Conservation (phyloP, 2,329 filamentous ascomycete species). For the Sporothrix variecibatus region DNA sequence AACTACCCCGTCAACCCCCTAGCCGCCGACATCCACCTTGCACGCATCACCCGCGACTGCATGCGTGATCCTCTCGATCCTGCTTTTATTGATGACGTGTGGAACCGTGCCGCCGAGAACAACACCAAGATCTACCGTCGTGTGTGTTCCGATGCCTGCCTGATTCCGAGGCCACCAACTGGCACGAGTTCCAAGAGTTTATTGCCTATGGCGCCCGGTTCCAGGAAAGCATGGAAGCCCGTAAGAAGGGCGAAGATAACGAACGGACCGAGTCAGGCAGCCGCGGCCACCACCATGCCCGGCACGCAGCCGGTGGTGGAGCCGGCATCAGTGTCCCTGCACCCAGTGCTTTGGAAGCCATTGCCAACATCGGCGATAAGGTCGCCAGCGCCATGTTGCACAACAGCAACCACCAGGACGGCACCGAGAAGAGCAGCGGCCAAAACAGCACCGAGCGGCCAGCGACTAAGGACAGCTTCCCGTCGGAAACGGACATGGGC, state of each 20-base stretch:
- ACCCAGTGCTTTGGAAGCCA: conserved; percentile 38
- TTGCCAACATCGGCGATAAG: conserved; percentile 44
- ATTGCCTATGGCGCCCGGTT: conserved; percentile 77
- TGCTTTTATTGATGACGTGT: conserved; percentile 82
- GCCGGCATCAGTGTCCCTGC: conserved; percentile 49
- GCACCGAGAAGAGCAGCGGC: background rate
- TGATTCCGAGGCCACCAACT: conserved; percentile 88
- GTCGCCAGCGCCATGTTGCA: conserved; percentile 31
- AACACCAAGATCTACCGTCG: conserved; percentile 93
- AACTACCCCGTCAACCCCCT: conserved; percentile 56
- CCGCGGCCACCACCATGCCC: conserved; percentile 32
- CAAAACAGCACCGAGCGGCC: conserved; percentile 3
- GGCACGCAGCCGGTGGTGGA: conserved; percentile 32
- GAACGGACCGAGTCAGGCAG: conserved; percentile 35
- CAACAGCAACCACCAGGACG: background rate
- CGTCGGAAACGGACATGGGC: conserved; percentile 34
- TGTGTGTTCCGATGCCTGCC: conserved; percentile 96
- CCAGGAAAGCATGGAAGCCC: conserved; percentile 63
- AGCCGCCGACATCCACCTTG: conserved; percentile 69
- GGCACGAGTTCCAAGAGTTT: conserved; percentile 90
- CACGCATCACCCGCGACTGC: conserved; percentile 81
- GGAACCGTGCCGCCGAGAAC: conserved; percentile 85
- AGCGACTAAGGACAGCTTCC: conserved; percentile 34
- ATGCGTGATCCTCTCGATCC: conserved; percentile 88
- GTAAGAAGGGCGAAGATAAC: conserved; percentile 55